Base-by-base conservation (phyloP, 331 rosid species). In the Pyracantha coccinea region DNA sequence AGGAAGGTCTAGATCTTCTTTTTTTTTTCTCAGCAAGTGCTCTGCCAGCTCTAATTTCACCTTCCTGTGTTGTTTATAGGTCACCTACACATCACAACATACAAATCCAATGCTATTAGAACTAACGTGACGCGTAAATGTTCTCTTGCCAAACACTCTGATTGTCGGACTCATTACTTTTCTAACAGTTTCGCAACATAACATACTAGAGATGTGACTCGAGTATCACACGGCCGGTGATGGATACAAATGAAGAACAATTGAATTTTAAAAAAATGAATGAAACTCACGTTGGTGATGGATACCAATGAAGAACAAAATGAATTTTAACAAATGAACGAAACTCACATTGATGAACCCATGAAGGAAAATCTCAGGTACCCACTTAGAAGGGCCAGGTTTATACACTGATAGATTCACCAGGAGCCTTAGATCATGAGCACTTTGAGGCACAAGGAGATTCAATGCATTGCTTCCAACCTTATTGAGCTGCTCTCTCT, bases 1-100 rank as follows among this genome's bases (percentile, higher is more conserved):
- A 66, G 83, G 75, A 41, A 68, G 81, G 29, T 80, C 72, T 21
- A 77, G 55, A 71, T 77, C 79, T 66, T 73, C 38, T n/a, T n/a
- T n/a, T 24, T 79, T 75, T 65, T 74, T 58, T 20, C 47, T 70
- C 35, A 82, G 44, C 32, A 85, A 70, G 54, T 82, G 57, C 62
- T 85, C 74, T 8, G 52, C 68, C 80, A 80, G 25, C 81, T 85
- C 84, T 23, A 32, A 1, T 62, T 74, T 80, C 79, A 78, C 76
- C 77, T 73, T 86, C 64, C 32, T 69, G 64, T 85, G 44, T 2
- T 61, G 57, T 68, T 71, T 52, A 59, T 72, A 72, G 62, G 74
- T 54, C 74, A 63, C 81, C 79, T 79, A 7, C 4, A 50, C 8
- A 33, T 57, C 65, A 14, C 68, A 55, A 21, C 38, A 33, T 19